Evolutionary conservation across 2,329 filamentous ascomycete genomes (phyloP).

Genomic region (Bipolaris gigantea): DNA sequence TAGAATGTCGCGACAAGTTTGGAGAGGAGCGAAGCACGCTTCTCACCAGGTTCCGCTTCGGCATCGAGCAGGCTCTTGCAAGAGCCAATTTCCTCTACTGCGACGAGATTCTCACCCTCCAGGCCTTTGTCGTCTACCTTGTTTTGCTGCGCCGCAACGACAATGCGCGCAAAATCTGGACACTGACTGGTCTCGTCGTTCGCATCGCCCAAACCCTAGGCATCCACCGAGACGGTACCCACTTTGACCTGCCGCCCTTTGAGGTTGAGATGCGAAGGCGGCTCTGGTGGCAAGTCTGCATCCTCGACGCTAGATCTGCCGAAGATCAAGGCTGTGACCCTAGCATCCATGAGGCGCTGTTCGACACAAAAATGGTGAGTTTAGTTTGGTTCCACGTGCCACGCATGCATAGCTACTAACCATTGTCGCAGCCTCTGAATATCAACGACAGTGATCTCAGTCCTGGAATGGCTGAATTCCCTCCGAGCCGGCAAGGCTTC

Average conservation of each 20-base stretch:
- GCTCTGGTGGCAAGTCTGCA: constrained; percentile 62
- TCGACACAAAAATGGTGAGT: constrained; percentile 59
- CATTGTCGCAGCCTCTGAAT: constrained; percentile 51
- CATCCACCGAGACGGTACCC: constrained; percentile 61
- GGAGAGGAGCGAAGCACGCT: constrained; percentile 56
- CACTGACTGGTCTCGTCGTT: constrained; percentile 60
- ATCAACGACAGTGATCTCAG: constrained; percentile 58
- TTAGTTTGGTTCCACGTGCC: no score
- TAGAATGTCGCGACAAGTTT: constrained; percentile 53
- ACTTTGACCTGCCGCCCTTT: constrained; percentile 60
- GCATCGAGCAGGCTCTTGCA: constrained; percentile 64
- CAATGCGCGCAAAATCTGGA: constrained; percentile 58
- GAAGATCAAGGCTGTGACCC: constrained; percentile 67
- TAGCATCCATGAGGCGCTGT: constrained; percentile 60
- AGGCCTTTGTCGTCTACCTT: constrained; percentile 65
- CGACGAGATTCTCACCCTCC: constrained; percentile 63
- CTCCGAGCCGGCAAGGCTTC: constrained; percentile 54
- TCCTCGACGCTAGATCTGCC: constrained; percentile 62
- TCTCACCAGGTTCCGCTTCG: constrained; percentile 62
- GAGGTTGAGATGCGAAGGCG: constrained; percentile 63
- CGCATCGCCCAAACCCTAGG: constrained; percentile 63
- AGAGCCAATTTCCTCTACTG: constrained; percentile 65
- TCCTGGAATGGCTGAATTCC: constrained; percentile 54
- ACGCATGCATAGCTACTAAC: constrained; percentile 4
- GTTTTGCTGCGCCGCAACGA: constrained; percentile 58